Base-by-base conservation (phyloP, 2,329 filamentous ascomycete genomes). In the Sporothrix mexicana region DNA sequence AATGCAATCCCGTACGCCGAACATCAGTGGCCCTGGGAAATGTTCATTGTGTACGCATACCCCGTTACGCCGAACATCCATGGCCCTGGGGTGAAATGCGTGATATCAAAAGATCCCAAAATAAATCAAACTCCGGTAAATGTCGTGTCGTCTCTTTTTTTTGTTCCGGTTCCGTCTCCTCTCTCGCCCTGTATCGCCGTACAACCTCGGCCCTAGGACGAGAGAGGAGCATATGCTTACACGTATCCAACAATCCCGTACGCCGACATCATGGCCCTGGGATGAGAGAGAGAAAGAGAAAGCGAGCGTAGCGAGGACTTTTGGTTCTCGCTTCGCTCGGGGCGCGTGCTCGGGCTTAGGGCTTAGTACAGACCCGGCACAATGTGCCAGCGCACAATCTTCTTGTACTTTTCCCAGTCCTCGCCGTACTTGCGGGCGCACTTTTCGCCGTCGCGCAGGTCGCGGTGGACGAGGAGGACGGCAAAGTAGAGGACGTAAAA, bases 401-500 rank as follows among this genome's bases (percentile, higher is more conserved):
- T 90, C 82, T 92, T 94, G 83, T 98, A 98, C 82, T 90, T 88
- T 75, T 94, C 89, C 95, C 95, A 98, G 79, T 98, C 94, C 77
- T 91, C 91, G 36, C 95, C 95, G 79, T 98, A 98, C 86, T 98
- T 98, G 79, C 88, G 88, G 75, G 88, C 86, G 82, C 95, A 98
- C 85, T 97, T 97, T 80, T 93, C 92, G 77, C 98, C 95, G 77
- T 98, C 95, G 70, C 95, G 88, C 73, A 90, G 85, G 80, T 97
- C 94, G 23, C 95, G 92, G 80, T 98, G 95, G 71, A 98, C 85
- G 12, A 98, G 86, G 75, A 98, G 83, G 13, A 97, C 84, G 3
- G 91, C 94, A 83, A 98, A 98, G 84, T 98, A 98, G 8, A 97
- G 78, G 77, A 98, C 87, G 83, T 97, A 98, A 80, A 98, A 98